Evolutionary conservation across 768 basidiomycete genomes (phyloP).

Genomic region (Trametes punicea): DNA sequence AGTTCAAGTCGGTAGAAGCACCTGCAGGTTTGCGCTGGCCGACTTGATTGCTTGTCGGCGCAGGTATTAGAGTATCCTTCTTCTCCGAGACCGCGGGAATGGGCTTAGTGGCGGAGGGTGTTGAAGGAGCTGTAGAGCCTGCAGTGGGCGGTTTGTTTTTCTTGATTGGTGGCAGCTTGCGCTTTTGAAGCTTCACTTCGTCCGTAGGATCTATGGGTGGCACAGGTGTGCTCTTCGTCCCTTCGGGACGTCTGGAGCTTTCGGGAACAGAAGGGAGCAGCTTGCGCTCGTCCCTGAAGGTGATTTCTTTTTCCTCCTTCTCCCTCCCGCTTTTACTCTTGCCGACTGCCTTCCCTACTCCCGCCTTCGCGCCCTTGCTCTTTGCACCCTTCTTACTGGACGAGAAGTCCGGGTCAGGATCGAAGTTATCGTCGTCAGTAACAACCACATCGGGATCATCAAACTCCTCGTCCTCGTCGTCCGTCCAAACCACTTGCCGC

Average conservation of each 20-base stretch:
- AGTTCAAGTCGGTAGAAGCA: constrained; percentile 53
- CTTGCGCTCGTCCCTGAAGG: constrained; percentile 43
- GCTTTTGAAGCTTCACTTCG: constrained; percentile 44
- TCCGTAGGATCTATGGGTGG: constrained; percentile 27
- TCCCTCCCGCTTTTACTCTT: constrained; percentile 28
- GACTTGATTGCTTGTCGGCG: constrained; percentile 18
- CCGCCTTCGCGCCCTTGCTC: constrained; percentile 28
- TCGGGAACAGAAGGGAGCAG: constrained; percentile 14
- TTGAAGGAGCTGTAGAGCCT: constrained; percentile 24
- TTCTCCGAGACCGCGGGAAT: constrained; percentile 20
- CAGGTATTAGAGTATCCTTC: constrained; percentile 24
- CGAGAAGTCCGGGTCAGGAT: constrained; percentile 14
- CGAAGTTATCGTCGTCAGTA: constrained; percentile 27
- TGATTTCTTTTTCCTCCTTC: constrained; percentile 34
- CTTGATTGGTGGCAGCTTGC: constrained; percentile 66
- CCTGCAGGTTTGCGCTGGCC: constrained; percentile 39
- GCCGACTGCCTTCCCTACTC: constrained; percentile 22
- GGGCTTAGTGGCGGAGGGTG: constrained; percentile 28
- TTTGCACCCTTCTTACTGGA: constrained; percentile 27
- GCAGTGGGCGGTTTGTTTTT: constrained; percentile 48
- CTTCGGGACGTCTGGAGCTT: constrained; percentile 6
- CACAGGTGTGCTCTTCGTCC: not conserved
- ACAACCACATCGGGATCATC: constrained; percentile 23
- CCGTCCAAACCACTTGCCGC: constrained; percentile 17
- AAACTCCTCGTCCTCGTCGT: constrained; percentile 27